A percentile compares a stretch with the other conserved stretches of the same genome.
These are phyloP conservation scores for Penicillium parvum DNA, from an alignment of 495 filamentous ascomycete genomes.

Conservation along the genomic window DNA sequence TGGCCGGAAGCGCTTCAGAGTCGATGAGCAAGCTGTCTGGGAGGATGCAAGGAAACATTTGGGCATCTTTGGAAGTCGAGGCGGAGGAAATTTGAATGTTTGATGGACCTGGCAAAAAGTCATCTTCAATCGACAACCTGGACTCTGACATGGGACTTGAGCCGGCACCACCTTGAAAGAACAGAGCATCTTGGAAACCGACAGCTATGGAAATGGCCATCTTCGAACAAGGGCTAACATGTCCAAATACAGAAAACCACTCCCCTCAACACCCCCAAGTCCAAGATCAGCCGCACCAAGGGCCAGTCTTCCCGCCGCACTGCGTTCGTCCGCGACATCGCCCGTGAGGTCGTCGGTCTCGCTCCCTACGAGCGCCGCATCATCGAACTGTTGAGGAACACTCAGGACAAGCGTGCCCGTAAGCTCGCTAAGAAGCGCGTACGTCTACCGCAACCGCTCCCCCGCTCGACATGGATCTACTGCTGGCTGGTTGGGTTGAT, in stretches of 20 bases:
- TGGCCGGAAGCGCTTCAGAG: too few relatives aligned
- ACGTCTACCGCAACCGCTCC: conserved; percentile 31
- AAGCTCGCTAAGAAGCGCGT: conserved; percentile 99
- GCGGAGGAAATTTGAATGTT: conserved; percentile 12
- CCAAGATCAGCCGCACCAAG: conserved; percentile 82
- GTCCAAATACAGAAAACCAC: conserved; percentile 75
- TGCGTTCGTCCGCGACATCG: conserved; percentile 87
- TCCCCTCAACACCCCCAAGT: conserved; percentile 72
- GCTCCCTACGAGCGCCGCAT: conserved; percentile 97
- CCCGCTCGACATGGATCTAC: neutral
- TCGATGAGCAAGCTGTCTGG: too few relatives aligned
- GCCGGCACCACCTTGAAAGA: conserved; percentile 1
- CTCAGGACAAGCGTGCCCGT: conserved; percentile 97
- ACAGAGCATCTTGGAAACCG: conserved; percentile 2
- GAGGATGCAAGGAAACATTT: too few relatives aligned
- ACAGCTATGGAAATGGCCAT: neutral
- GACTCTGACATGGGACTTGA: conserved; percentile 11
- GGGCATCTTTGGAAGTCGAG: neutral
- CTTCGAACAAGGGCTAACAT: conserved; percentile 31
- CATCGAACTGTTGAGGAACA: conserved; percentile 96
- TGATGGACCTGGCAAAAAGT: conserved; percentile 2
- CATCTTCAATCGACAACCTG: conserved; percentile 5
- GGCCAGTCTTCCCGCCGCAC: conserved; percentile 90
- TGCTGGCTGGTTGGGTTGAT: too few relatives aligned
- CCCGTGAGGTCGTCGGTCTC: conserved; percentile 88